Base-by-base conservation (phyloP, 257 asterid species). In the Cordia subcordata region DNA sequence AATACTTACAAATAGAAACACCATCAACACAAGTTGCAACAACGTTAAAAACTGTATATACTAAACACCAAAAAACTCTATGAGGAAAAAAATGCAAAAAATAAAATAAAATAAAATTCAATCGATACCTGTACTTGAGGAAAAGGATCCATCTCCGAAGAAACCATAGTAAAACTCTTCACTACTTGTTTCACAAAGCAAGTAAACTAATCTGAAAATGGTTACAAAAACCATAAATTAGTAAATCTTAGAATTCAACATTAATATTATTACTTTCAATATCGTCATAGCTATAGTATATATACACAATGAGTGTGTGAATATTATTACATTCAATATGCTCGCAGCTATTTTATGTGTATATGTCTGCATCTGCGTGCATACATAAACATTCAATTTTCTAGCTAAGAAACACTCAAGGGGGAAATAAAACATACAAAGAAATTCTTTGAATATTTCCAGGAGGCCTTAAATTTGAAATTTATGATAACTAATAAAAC, bases 81-180 rank as follows among this genome's bases (percentile, higher is more conserved):
- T n/a, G 6, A 21, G 61, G 52, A 66, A 45, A 56, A 46, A 42
- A 11, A 42, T n/a, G n/a, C n/a, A 42, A 42, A 42, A 42, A 2
- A 1, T 11, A 27, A 27, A 27, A 27, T 1, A 8, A 14, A 2
- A 2, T 42, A 11, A 42, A 8, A 10, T 42, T 42, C 10, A 42
- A 42, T 14, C 15, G 47, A 16, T 37, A 85, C 94, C 94, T 71
- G 83, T 64, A 82, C 19, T 35, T 53, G 82, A 62, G 79, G 79
- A 68, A 70, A 70, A 55, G 54, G 57, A 11, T 82, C 82, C 37
- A 60, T 42, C 55, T 58, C 68, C 8, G 80, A 63, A 55, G 83
- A 79, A 75, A 16, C 77, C 86, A 82, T 77, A 62, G 44, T 51
- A 49, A n/a, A 50, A 17, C 37, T 54, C 55, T 17, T 11, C 54